Percentiles rank a stretch among this genome's conserved stretches.
These are phyloP conservation scores for Aspergillus piperis DNA, from an alignment of 2,329 filamentous ascomycete species.

Conservation along the genomic window DNA sequence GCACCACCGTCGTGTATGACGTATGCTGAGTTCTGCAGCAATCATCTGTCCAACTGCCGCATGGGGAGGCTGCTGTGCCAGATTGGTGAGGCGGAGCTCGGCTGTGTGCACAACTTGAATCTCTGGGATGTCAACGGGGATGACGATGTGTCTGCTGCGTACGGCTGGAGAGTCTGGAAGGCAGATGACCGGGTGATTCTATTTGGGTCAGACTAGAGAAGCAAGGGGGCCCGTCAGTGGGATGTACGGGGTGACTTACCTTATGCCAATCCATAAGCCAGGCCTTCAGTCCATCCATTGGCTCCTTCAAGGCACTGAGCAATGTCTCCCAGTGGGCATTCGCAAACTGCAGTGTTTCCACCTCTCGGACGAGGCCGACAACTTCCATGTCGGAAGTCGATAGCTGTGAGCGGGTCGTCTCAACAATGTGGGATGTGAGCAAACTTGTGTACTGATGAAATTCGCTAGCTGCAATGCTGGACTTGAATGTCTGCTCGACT, in stretches of 20 bases:
- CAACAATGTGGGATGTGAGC: slow-evolving; percentile 53
- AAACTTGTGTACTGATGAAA: slow-evolving; percentile 53
- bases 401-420: slow-evolving; percentile 49
- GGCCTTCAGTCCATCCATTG: slow-evolving; percentile 45
- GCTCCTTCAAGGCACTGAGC: slow-evolving; percentile 52
- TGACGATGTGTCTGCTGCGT: slow-evolving; percentile 67
- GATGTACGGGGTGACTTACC: slow-evolving; percentile 35
- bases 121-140: slow-evolving; percentile 86
- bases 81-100: slow-evolving; percentile 37
- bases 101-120: slow-evolving; percentile 81
- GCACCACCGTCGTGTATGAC: slow-evolving; percentile 59
- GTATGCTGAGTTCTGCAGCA: slow-evolving; percentile 51
- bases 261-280: slow-evolving; percentile 62
- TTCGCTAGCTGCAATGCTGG: slow-evolving; percentile 50
- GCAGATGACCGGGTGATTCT: slow-evolving; percentile 37
- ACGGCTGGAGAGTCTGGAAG: slow-evolving; percentile 35
- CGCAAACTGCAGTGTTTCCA: slow-evolving; percentile 55
- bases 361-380: slow-evolving; percentile 55
- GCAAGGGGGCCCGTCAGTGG: not conserved
- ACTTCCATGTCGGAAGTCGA: slow-evolving; percentile 55
- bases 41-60: slow-evolving; percentile 51
- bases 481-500: slow-evolving; percentile 49
- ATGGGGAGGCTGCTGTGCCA: slow-evolving; percentile 32
- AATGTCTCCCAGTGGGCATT: slow-evolving; percentile 57
- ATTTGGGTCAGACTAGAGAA: slow-evolving; percentile 5